Conservation (phyloP, 2,329 filamentous ascomycete genomes). For the Phialocephala subalpina region DNA sequence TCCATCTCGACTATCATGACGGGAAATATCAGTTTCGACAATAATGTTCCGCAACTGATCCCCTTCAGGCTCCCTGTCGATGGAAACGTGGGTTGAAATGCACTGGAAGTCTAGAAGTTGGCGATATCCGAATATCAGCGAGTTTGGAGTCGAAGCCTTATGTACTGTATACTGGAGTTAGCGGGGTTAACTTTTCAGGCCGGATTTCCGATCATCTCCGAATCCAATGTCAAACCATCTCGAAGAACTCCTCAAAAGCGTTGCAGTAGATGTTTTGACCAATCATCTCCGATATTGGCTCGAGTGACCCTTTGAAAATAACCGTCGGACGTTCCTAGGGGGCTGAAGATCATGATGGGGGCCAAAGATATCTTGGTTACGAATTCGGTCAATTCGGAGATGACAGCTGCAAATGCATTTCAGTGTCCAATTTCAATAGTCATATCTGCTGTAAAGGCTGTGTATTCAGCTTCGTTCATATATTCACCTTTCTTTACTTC, state of each 20-base stretch:
- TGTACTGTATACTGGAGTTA: conserved; percentile 5
- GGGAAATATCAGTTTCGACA: neutral
- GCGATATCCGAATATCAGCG: neutral
- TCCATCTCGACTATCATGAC: neutral
- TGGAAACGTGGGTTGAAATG: neutral
- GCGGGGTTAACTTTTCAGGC: conserved; percentile 8
- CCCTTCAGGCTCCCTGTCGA: neutral
- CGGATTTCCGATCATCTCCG: conserved; percentile 19
- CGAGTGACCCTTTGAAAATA: no score
- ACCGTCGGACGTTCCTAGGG: no score
- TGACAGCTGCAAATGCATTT: neutral
- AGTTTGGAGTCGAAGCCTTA: neutral
- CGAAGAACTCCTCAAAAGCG: neutral
- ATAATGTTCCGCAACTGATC: neutral
- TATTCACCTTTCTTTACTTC: neutral
- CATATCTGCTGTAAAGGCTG: neutral
- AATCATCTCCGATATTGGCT: no score
- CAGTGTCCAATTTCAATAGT: no score
- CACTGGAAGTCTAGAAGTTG: neutral
- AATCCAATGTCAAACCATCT: no score
- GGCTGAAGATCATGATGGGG: neutral
- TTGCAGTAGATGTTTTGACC: no score
- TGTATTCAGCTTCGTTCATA: neutral
- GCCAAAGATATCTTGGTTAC: neutral
- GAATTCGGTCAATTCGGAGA: neutral